A percentile compares a stretch with the other conserved stretches of the same genome.
phyloP scores from a whole-genome alignment of 768 basidiomycete species.

The Leccinum boreale region DNA sequence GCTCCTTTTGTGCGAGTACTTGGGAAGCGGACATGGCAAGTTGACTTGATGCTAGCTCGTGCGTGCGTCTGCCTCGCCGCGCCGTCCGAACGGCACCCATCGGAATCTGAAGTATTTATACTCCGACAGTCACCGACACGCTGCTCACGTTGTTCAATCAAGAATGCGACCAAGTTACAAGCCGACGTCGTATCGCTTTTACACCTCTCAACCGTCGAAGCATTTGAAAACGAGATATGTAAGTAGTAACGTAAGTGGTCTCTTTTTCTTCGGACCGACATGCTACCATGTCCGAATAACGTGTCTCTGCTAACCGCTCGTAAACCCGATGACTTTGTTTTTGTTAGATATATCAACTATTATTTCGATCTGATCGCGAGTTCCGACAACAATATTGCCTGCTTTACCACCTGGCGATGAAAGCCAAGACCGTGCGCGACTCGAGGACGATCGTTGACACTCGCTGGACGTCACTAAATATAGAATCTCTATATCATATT shows the following conservation, averaged over 20 bases:
- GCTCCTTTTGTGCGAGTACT: constrained; percentile 75
- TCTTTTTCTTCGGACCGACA: not conserved
- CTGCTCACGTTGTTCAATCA: constrained; percentile 37
- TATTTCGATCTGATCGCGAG: constrained; percentile 77
- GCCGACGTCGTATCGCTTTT: constrained; percentile 71
- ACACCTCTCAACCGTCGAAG: constrained; percentile 62
- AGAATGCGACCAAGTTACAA: constrained; percentile 68
- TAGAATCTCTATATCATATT: constrained; percentile 86
- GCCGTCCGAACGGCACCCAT: not conserved
- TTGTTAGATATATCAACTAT: constrained; percentile 77
- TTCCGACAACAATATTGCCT: constrained; percentile 77
- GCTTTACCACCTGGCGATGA: constrained; percentile 76
- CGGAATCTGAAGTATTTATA: not conserved
- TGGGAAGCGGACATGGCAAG: constrained; percentile 19
- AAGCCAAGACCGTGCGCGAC: constrained; percentile 86
- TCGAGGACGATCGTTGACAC: constrained; percentile 3
- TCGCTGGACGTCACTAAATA: not conserved
- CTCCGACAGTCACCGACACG: not conserved
- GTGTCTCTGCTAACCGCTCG: constrained; percentile 57
- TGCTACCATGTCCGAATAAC: constrained; percentile 72
- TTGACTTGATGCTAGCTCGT: not conserved
- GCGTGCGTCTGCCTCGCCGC: not conserved
- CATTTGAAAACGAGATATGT: constrained; percentile 55
- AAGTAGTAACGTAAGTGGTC: constrained; percentile 45
- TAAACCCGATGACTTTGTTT: constrained; percentile 33